Evolutionary conservation across 495 filamentous ascomycete genomes (phyloP), one percentile per base, ranked within the genome.

Genomic region (Aspergillus homomorphus): DNA sequence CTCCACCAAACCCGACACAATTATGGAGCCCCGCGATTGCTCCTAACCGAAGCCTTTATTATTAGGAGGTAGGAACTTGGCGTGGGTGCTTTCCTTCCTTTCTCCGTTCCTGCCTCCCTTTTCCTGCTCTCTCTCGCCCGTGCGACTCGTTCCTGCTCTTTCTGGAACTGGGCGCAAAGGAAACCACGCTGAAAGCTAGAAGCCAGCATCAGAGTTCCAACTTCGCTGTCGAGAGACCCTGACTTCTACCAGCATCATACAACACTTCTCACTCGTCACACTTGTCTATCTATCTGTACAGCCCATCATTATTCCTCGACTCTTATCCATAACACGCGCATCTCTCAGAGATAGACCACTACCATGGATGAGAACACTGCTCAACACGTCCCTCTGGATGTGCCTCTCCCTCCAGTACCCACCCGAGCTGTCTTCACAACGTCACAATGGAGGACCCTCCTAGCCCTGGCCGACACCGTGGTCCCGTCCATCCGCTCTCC

Each of bases 361-460:
- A 53, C 53, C 22, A 77, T 75, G 72, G 54, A 63, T 4, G 66
- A 66, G 19, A 53, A 62, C 15, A n/a, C 63, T 22, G 48, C 65
- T 2, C 56, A 61, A 3, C 74, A 73, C 59, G 67, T 63, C 23
- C 80, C 80, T 9, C 48, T 73, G 59, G 74, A 73, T n/a, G 69
- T 72, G n/a, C 69, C 79, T 42, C 62, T 82, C 9, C 72, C 77
- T 15, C 73, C 77, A 4, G 67, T 64, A 9, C 69, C 73, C 1
- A 62, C 68, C 12, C 60, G 66, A 21, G 62, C 72, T 10, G 68
- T 77, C 56, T 81, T 83, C 56, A 77, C 72, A 0, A 70, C 75
- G 19, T 28, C 70, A 1, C 83, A 86, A 74, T 86, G 83, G 83
- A 73, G 61, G 2, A 84, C 76, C 0, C 69, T 86, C 2, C 69